Base-by-base conservation (phyloP, 2,329 filamentous ascomycete genomes). In the Alternaria angustiovoidea region DNA sequence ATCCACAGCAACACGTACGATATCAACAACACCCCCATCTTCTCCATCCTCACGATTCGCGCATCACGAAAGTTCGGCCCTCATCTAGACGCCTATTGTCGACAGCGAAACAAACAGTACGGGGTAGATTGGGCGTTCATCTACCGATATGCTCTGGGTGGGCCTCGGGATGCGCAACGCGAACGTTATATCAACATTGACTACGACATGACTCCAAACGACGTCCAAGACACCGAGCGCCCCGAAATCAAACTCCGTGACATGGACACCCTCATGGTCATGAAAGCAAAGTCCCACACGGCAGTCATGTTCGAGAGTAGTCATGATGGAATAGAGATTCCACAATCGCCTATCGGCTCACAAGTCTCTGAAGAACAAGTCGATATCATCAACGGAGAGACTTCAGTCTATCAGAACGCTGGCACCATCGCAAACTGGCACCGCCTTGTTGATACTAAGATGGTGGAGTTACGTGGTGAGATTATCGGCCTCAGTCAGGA, bases 1-100 rank as follows among this genome's bases (percentile, higher is more conserved):
- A 55, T 67, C 22, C 52, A 64, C 47, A 64, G 59, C 51, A 67
- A 69, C 56, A 66, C 53, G 12, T 53, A 54, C 9, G 66, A 67
- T 51, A 20, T 9, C 14, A 52, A 63, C 7, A 48, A 47, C 7
- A 42, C 36, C 8, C 48, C 55, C 2, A 63, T 67, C 26, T 66
- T 66, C 49, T 67, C 63, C 5, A 52, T 67, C 20, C 61, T 69
- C 20, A 53, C 51, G 9, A 64, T 69, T 28, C 43, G 38, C 9
- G 14, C 41, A 9, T 32, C 44, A 16, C 57, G 64, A 16, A 30
- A 28, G 20, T 67, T 67, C 8, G 65, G 66, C 8, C 66, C 66
- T 2, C 48, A 44, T 26, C 56, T 69, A 1, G 36, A 63, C 4
- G 54, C 59, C n/a, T 69, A 66, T 44, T 69, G 66, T 30, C 30